These are phyloP conservation scores for Globisporangium perplexum DNA, from an alignment of 352 stramenopile genomes.

Conservation along the genomic window DNA sequence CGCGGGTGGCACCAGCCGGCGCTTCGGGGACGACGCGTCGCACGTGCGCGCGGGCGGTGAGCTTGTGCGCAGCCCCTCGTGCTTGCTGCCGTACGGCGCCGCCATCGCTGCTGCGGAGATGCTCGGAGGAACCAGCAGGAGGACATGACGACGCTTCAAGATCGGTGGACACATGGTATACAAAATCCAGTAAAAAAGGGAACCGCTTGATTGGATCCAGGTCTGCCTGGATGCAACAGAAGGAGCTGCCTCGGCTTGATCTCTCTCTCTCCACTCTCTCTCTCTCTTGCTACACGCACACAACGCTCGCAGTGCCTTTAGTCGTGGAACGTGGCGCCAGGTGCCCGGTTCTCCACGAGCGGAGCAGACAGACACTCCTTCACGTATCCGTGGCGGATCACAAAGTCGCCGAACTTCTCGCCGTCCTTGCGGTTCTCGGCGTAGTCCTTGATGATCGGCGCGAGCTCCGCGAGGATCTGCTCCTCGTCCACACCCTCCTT, in stretches of 20 bases:
- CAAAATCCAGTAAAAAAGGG: not conserved
- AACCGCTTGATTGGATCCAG: conserved; percentile 1
- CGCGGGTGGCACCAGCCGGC: conserved; percentile 16
- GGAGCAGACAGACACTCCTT: conserved; percentile 59
- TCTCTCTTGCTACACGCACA: not conserved
- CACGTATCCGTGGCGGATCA: conserved; percentile 70
- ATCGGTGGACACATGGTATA: not conserved
- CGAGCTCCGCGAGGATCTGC: conserved; percentile 65
- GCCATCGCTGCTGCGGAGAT: conserved; percentile 1
- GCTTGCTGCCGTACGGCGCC: conserved; percentile 9
- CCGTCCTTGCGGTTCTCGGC: conserved; percentile 47
- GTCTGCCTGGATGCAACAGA: not conserved
- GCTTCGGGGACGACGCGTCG: conserved; percentile 16
- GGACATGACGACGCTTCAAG: conserved; percentile 9
- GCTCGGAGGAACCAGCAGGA: no score
- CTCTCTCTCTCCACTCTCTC: not conserved
- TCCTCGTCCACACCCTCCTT: conserved; percentile 75
- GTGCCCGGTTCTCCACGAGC: conserved; percentile 49
- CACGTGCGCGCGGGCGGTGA: conserved; percentile 10
- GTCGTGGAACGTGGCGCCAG: conserved; percentile 68
- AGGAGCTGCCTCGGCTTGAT: not conserved
- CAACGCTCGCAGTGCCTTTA: conserved; percentile 11
- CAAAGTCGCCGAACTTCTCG: conserved; percentile 84
- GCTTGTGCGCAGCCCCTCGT: conserved; percentile 11
- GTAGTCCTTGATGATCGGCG: conserved; percentile 77